Evolutionary conservation across 106 monocot genomes (phyloP), one percentile per base, ranked within the genome.

Genomic region (Xerophyta viscosa): DNA sequence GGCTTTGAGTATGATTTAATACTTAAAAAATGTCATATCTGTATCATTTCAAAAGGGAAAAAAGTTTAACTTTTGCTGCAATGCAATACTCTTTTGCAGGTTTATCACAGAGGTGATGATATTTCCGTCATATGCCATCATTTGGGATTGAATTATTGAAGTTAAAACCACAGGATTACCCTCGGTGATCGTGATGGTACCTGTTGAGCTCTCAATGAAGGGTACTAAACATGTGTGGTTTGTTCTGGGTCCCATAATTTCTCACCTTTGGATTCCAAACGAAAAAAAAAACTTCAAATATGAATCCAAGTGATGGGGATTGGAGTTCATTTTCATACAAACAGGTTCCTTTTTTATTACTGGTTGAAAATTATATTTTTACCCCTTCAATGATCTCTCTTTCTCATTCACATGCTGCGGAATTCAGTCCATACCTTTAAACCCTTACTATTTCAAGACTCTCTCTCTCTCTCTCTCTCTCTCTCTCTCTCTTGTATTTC

Each of bases 361-460:
- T n/a, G n/a, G n/a, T n/a, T n/a, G n/a, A n/a, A n/a, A n/a, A n/a
- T n/a, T n/a, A n/a, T n/a, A n/a, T 39, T 24, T 15, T n/a, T 36
- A 19, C 23, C 46, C 45, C 48, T 48, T 68, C 59, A 67, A 67
- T 67, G 41, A 51, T 59, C 50, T 58, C 31, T 31, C n/a, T 45
- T 19, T 20, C 55, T 27, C 57, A 58, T n/a, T 59, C 67, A 68
- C 67, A 68, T 68, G 67, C 29, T 51, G 41, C 37, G 45, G 42
- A 6, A 50, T 58, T 68, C 67, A 58, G 58, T 48, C 18, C 39
- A 41, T 48, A 67, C 48, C 67, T 67, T 68, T 59, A 27, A 41
- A n/a, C n/a, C n/a, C n/a, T n/a, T n/a, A n/a, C n/a, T n/a, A n/a
- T n/a, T n/a, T n/a, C n/a, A n/a, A n/a, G n/a, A n/a, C n/a, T n/a